Evolutionary conservation across 345 rosid genomes (phyloP).

Genomic region (Syzygium aromaticum): DNA sequence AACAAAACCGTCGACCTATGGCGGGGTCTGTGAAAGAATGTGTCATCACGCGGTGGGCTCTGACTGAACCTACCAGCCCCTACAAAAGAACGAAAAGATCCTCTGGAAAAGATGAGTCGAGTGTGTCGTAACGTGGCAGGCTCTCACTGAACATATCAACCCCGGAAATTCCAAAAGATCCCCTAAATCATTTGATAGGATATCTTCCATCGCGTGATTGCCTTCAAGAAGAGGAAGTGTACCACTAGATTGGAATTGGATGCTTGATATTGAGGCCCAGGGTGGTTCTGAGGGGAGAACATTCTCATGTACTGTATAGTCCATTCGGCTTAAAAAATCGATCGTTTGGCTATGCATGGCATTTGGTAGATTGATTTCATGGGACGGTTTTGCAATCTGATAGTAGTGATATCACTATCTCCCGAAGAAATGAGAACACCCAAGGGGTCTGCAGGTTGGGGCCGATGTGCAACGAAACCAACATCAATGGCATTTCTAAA

Average conservation of each 20-base stretch:
- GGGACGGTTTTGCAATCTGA: not conserved
- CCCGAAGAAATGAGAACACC: not conserved
- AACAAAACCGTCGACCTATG: too few relatives aligned
- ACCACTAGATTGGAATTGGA: not conserved
- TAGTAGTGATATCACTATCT: not conserved
- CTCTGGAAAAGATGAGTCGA: too few relatives aligned
- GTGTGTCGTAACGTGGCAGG: not conserved
- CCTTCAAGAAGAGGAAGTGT: not conserved
- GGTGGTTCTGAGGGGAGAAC: not conserved
- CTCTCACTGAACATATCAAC: not conserved
- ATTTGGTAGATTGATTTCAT: not conserved
- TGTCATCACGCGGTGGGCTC: too few relatives aligned
- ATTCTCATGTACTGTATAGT: not conserved
- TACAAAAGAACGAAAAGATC: too few relatives aligned
- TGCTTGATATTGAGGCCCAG: not conserved
- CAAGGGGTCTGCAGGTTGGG: not conserved
- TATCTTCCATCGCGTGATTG: not conserved
- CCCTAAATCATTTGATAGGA: not conserved
- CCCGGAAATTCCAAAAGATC: not conserved
- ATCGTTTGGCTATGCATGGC: not conserved
- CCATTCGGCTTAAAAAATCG: not conserved
- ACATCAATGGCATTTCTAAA: not conserved
- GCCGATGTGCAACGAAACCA: not conserved
- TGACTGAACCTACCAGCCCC: too few relatives aligned
- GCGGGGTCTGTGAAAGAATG: too few relatives aligned